Evolutionary conservation across 345 rosid species (phyloP).

Genomic region (Gossypium herbaceum): DNA sequence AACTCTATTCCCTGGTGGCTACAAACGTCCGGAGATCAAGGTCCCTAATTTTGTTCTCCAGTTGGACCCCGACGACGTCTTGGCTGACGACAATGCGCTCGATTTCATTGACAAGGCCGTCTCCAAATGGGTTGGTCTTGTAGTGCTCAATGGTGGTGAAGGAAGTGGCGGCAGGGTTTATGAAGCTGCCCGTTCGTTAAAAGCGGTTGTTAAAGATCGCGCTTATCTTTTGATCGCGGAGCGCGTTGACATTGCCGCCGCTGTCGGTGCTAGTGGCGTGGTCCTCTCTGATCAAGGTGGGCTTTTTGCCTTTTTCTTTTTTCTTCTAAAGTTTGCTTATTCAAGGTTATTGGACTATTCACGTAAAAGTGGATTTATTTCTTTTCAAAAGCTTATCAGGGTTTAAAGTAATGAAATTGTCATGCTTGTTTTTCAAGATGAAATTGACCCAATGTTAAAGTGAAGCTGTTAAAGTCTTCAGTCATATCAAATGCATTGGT

Average conservation of each 20-base stretch:
- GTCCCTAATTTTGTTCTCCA: conserved; percentile 73
- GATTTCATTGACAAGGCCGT: conserved; percentile 65
- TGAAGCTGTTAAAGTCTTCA: background rate
- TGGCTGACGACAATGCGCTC: conserved; percentile 38
- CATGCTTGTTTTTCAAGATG: background rate
- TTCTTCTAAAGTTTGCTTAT: background rate
- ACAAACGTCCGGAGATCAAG: conserved; percentile 77
- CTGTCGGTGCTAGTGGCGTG: conserved; percentile 86
- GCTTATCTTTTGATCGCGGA: conserved; percentile 73
- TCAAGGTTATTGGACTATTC: background rate
- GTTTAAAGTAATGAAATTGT: background rate
- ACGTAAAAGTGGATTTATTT: background rate
- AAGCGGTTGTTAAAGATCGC: conserved; percentile 75
- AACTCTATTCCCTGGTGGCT: conserved; percentile 90
- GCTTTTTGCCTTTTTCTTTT: background rate
- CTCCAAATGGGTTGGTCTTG: conserved; percentile 65
- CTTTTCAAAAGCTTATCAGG: background rate
- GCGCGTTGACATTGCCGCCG: conserved; percentile 85
- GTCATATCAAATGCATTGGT: background rate
- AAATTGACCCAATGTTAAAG: background rate
- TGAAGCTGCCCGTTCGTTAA: conserved; percentile 81
- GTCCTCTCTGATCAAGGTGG: conserved; percentile 88
- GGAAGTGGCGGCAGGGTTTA: conserved; percentile 60
- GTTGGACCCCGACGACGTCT: conserved; percentile 55
- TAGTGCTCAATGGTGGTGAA: conserved; percentile 62